Conservation (phyloP, 1,284 basidiomycete genomes). For the Apiotrichum veenhuisii region DNA sequence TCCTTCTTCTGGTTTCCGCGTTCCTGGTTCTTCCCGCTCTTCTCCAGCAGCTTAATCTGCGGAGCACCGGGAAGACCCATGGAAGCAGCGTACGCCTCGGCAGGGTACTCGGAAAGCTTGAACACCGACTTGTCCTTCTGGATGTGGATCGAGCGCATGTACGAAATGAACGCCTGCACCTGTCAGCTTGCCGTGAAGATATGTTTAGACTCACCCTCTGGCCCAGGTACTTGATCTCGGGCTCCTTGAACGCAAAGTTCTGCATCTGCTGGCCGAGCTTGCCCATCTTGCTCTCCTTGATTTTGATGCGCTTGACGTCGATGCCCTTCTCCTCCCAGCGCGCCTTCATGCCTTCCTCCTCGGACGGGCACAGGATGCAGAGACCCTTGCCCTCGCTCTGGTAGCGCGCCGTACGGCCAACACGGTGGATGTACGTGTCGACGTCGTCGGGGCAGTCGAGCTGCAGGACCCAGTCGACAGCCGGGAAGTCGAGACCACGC, state of each 20-base stretch:
- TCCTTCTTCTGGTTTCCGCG: constrained; percentile 28
- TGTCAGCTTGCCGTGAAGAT: not conserved
- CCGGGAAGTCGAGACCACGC: constrained; percentile 92
- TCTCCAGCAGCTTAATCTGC: constrained; percentile 77
- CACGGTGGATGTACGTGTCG: constrained; percentile 97
- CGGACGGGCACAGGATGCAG: constrained; percentile 78
- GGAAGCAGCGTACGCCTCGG: constrained; percentile 79
- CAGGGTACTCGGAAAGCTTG: constrained; percentile 75
- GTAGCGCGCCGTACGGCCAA: constrained; percentile 92
- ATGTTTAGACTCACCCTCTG: constrained; percentile 64
- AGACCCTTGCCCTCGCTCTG: constrained; percentile 84
- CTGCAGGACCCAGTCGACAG: constrained; percentile 96
- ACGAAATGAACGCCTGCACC: constrained; percentile 86
- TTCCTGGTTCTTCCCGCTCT: constrained; percentile 34
- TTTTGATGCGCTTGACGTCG: constrained; percentile 78
- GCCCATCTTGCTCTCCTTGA: constrained; percentile 78
- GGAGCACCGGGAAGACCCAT: constrained; percentile 92
- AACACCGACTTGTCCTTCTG: constrained; percentile 94
- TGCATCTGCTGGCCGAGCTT: constrained; percentile 85
- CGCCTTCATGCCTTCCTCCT: constrained; percentile 82
- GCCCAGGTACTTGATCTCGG: constrained; percentile 94
- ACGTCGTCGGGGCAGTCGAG: constrained; percentile 96
- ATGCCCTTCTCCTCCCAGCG: constrained; percentile 72
- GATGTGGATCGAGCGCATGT: constrained; percentile 85
- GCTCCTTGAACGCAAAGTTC: constrained; percentile 88